phyloP scores from a whole-genome alignment of 768 basidiomycete species.

The Podaxis sp. region DNA sequence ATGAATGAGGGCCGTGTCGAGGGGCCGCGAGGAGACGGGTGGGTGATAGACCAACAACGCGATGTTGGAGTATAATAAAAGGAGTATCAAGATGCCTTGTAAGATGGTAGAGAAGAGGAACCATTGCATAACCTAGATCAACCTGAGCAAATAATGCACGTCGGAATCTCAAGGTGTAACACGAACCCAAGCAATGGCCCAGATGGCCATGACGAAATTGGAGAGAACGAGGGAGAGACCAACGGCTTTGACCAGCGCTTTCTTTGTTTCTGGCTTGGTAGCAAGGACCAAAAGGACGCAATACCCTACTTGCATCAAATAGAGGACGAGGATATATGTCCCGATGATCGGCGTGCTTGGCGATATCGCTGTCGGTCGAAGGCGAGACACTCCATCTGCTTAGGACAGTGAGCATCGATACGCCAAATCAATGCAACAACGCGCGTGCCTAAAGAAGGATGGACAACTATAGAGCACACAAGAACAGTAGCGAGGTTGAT shows the following conservation, averaged over 20 bases:
- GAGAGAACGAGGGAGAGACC: conserved; percentile 73
- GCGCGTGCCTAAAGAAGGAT: conserved; percentile 54
- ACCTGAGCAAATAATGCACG: background rate
- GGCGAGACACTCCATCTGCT: conserved; percentile 47
- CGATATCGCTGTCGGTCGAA: conserved; percentile 69
- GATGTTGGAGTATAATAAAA: conserved; percentile 78
- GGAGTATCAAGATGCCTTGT: conserved; percentile 64
- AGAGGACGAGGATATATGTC: conserved; percentile 59
- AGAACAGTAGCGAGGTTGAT: conserved; percentile 73
- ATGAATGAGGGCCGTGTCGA: conserved; percentile 84
- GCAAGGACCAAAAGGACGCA: conserved; percentile 75
- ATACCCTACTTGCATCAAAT: conserved; percentile 74
- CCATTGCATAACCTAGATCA: conserved; percentile 61
- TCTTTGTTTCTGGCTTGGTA: conserved; percentile 78
- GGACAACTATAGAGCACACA: conserved; percentile 65
- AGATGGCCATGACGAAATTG: conserved; percentile 78
- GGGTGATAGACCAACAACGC: conserved; percentile 72
- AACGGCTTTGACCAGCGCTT: conserved; percentile 73
- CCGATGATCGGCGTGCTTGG: conserved; percentile 59
- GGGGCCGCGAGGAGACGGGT: conserved; percentile 54
- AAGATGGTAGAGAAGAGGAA: conserved; percentile 78
- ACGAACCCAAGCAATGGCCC: conserved; percentile 76
- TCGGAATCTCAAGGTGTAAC: background rate
- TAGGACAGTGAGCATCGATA: background rate
- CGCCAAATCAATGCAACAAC: background rate